Evolutionary conservation across 305 asterid genomes (phyloP).

Genomic region (Solanum hybrid): DNA sequence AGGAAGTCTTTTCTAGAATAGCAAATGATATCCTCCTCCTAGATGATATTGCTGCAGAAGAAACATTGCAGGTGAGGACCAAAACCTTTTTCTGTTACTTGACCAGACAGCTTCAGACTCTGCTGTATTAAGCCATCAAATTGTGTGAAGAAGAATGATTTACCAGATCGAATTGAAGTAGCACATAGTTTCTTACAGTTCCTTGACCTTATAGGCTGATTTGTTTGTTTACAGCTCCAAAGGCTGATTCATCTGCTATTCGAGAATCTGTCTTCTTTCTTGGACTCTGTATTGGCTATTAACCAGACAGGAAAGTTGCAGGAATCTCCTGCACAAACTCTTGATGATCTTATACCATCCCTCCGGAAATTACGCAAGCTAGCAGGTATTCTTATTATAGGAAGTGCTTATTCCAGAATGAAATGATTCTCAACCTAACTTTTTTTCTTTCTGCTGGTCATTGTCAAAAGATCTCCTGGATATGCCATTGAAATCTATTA

Average conservation of each 20-base stretch:
- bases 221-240: conserved; percentile 48
- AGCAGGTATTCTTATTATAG: conserved; percentile 30
- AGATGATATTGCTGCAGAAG: conserved; percentile 97
- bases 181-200: not conserved
- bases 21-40: conserved; percentile 68
- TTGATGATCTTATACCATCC: conserved; percentile 44
- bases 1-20: conserved; percentile 62
- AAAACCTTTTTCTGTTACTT: not conserved
- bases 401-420: not conserved
- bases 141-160: not conserved
- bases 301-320: conserved; percentile 29
- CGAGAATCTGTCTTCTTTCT: conserved; percentile 59
- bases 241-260: conserved; percentile 68
- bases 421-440: not conserved
- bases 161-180: not conserved
- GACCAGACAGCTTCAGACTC: not conserved
- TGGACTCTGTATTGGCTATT: conserved; percentile 45
- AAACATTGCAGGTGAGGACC: conserved; percentile 71
- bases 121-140: conserved; percentile 13
- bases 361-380: conserved; percentile 64
- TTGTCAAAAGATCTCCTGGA: conserved; percentile 65
- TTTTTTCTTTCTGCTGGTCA: not conserved
- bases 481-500: conserved; percentile 77
- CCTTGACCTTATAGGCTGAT: conserved; percentile 1
- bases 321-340: conserved; percentile 27